Evolutionary conservation across 371 early-diverging fungal genomes (phyloP), one percentile per base, ranked within the genome.

Genomic region (Mortierella sp.): DNA sequence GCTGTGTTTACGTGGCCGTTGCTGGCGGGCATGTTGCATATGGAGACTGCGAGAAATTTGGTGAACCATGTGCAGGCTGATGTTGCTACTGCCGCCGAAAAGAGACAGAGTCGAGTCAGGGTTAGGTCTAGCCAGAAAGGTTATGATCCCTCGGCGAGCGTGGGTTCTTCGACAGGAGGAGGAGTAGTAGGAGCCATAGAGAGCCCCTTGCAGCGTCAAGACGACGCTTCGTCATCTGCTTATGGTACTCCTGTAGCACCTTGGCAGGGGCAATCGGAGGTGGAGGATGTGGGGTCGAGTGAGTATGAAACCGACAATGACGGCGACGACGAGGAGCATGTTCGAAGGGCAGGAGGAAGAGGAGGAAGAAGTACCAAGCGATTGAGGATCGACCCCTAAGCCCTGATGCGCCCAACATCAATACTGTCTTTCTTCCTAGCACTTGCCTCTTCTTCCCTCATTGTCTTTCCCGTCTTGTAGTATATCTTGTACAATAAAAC

Each of bases 1-100:
- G 43, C 86, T 16, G 72, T 75, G 55, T 86, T 86, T 49, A 68
- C 77, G 77, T 86, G 86, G 86, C 86, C 86, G 14, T 79, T 82
- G 77, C 68, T 85, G 70, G 56, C 75, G 72, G 86, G 86, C 0
- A 86, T 86, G 86, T 41, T 86, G 44, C 49, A 86, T 68, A 79
- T 82, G 79, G 79, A 44, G 3, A 44, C 68, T 3, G 82, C 82
- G 4, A 70, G 73, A 32, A 63, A 71, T 27, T 7, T 75, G 32
- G 70, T 76, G 70, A 43, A 49, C 35, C 48, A 46, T 18, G 63
- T 4, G 38, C 63, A 63, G 14, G 16, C 18, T 14, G 38, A 63
- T 32, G 16, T 2, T 18, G 35, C 35, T 29, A 32, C 58, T 12
- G 29, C 14, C 21, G 21, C 49, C 32, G 12, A 49, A 11, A 35